Percentiles rank a stretch among this genome's conserved stretches.
Conservation (phyloP, 2,329 filamentous ascomycete genomes). For the Penicillium sp. region DNA sequence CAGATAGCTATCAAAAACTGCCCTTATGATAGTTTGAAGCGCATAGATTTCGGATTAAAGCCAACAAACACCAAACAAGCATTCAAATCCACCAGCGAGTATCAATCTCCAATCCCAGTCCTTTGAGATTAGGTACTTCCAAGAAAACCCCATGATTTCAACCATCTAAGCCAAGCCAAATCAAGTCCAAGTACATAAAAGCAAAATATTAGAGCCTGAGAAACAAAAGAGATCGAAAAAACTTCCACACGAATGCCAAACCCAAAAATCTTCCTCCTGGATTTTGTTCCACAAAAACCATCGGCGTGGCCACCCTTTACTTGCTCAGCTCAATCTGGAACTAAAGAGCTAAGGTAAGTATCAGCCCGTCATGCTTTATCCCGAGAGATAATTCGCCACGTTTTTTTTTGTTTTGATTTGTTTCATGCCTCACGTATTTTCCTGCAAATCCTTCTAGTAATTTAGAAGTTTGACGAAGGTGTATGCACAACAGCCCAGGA, state of each 20-base stretch:
- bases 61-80: neutral
- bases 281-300: conserved; percentile 11
- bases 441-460: neutral
- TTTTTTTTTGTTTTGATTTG: neutral
- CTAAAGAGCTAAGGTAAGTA: neutral
- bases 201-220: neutral
- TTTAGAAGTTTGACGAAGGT: neutral
- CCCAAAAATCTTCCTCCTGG: neutral
- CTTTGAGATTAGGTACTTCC: neutral
- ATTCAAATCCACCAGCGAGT: neutral
- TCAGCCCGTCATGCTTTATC: conserved; percentile 6
- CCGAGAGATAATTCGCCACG: neutral
- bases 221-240: neutral
- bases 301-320: conserved; percentile 6
- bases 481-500: neutral
- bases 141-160: no score
- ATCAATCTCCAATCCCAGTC: neutral
- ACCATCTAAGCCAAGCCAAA: neutral
- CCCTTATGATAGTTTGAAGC: neutral
- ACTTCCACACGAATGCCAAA: conserved; percentile 1
- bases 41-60: neutral
- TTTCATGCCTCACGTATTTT: neutral
- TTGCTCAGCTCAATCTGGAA: conserved; percentile 1
- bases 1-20: neutral
- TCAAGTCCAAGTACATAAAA: neutral